Base-by-base conservation (phyloP, 805 yeast species). In the Saturnispora halmiae region DNA sequence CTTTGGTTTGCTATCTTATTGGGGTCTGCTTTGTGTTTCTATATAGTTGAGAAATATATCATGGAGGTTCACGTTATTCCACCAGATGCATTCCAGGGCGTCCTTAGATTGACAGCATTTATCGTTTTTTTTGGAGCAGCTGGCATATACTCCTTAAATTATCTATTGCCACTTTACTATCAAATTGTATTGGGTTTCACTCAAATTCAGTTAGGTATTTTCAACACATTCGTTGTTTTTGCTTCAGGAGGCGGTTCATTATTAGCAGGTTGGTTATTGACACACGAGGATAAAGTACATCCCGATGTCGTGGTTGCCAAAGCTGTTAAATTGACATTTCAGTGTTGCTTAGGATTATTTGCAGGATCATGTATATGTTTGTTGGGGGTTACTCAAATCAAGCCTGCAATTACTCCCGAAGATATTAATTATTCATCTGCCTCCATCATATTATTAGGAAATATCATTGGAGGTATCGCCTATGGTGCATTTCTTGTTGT, bases 401-500 rank as follows among this genome's bases (percentile, higher is more conserved):
- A 56, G 31, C 62, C 63, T 4, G 45, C 56, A 2, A n/a, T 44
- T 11, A 14, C 32, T 5, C 37, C 41, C 16, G 38, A 28, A 3
- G 56, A 55, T 10, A 38, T 54, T 10, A 37, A 43, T 14, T 8
- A 26, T 2, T 19, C 19, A 2, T 34, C 38, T 5, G 38, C 53
- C 8, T 54, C 55, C 8, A 45, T 56, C 3, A 14, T 56, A 4
- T 50, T 54, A 3, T n/a, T 44, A 6, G 65, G 67, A 1, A 53
- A 58, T 29, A 38, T 55, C 2, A 31, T 61, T 5, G 41, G 54
- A 6, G 70, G 72, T 1, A 42, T 59, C 5, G 70, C 72, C 2
- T 60, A 59, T 40, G 73, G 73, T 22, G 59, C 63, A 15, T 65
- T 64, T 39, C 43, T 61, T 28, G 72, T 67, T 16, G 61, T 68